These are phyloP conservation scores for Neonothopanus nambi DNA, from an alignment of 1,284 basidiomycete genomes.

Conservation along the genomic window DNA sequence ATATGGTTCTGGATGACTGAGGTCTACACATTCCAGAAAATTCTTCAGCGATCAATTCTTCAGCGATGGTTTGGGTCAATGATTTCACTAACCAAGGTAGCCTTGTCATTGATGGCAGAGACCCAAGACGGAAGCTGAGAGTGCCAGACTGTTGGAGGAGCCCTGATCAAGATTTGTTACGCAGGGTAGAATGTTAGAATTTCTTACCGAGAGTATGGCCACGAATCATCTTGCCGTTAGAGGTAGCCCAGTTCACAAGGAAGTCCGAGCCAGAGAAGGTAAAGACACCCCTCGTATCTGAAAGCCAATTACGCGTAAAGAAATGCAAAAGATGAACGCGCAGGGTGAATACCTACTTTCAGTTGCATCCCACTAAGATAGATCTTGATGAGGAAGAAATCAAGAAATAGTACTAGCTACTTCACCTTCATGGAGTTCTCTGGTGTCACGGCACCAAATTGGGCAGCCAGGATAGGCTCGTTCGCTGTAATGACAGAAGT, in stretches of 20 bases:
- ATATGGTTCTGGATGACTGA: constrained; percentile 44
- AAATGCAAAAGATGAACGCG: not conserved
- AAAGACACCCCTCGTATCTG: constrained; percentile 33
- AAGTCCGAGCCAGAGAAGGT: constrained; percentile 41
- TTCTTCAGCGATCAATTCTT: not conserved
- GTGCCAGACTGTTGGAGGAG: constrained; percentile 40
- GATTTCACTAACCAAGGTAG: constrained; percentile 28
- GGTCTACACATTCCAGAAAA: constrained; percentile 22
- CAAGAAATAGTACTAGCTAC: not conserved
- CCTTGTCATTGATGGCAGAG: constrained; percentile 31
- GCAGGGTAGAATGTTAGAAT: not conserved
- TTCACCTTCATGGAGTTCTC: constrained; percentile 36
- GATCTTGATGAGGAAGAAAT: not conserved
- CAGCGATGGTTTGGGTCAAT: not conserved
- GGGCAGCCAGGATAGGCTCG: constrained; percentile 29
- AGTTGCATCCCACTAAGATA: constrained; percentile 23
- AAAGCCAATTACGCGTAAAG: not conserved
- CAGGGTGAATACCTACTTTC: constrained; percentile 16
- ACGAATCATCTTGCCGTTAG: constrained; percentile 46
- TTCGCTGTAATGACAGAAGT: constrained; percentile 24
- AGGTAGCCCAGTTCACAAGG: constrained; percentile 46
- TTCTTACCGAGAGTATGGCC: constrained; percentile 44
- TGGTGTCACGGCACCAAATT: constrained; percentile 38
- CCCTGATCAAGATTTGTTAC: not conserved
- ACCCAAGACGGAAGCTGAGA: constrained; percentile 51